phyloP scores from a whole-genome alignment of 495 filamentous ascomycete species.

The Articulospora tetracladia region DNA sequence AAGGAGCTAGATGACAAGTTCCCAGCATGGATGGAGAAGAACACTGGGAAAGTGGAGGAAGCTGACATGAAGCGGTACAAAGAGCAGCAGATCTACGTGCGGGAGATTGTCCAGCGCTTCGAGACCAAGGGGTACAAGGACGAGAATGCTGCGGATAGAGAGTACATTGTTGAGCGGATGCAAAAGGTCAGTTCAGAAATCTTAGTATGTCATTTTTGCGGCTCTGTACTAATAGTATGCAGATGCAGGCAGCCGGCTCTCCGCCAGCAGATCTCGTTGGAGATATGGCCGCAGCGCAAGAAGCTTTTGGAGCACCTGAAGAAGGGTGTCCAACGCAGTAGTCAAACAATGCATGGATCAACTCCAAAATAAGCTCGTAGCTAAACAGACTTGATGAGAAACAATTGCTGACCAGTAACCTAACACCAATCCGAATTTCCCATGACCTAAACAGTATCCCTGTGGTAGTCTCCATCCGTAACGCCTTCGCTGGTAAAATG shows the following conservation, averaged over 20 bases:
- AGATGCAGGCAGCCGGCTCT: slow-evolving; percentile 93
- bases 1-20: slow-evolving; percentile 93
- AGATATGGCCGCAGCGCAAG: slow-evolving; percentile 76
- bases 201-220: not conserved
- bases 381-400: not conserved
- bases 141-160: slow-evolving; percentile 73
- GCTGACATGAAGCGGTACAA: slow-evolving; percentile 78
- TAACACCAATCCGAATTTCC: slow-evolving; percentile 9
- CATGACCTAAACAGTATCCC: not conserved
- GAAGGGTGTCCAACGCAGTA: slow-evolving; percentile 66
- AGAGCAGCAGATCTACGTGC: slow-evolving; percentile 76
- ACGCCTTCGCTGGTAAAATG: slow-evolving; percentile 23
- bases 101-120: slow-evolving; percentile 85
- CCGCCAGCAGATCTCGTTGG: slow-evolving; percentile 88
- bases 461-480: not conserved
- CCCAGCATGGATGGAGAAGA: slow-evolving; percentile 80
- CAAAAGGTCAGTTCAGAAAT: slow-evolving; percentile 69
- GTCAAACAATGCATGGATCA: slow-evolving; percentile 1
- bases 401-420: not conserved
- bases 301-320: slow-evolving; percentile 65
- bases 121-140: slow-evolving; percentile 76
- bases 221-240: slow-evolving; percentile 15
- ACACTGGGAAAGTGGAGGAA: slow-evolving; percentile 53
- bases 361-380: slow-evolving; percentile 10
- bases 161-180: slow-evolving; percentile 96